A percentile compares a stretch with the other conserved stretches of the same genome.
These are phyloP conservation scores for Porphyrellus cyaneotinctus DNA, from an alignment of 768 basidiomycete genomes.

Conservation along the genomic window DNA sequence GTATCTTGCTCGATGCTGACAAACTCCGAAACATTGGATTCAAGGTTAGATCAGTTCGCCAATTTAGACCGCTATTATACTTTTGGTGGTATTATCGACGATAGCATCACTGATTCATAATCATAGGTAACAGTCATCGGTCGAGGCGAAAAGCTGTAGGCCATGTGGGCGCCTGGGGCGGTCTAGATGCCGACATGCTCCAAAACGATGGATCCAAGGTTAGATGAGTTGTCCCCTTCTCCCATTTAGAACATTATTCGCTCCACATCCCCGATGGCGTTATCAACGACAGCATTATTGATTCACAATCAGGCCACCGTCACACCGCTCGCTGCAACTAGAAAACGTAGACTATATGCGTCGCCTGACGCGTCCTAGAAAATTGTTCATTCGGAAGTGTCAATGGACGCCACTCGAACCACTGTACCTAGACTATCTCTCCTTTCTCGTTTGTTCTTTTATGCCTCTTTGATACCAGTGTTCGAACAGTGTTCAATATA, in stretches of 20 bases:
- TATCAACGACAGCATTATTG: constrained; percentile 4
- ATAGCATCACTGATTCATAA: constrained; percentile 1
- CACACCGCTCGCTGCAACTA: constrained; percentile 53
- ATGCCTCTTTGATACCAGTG: neutral
- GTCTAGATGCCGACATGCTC: neutral
- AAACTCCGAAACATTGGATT: constrained; percentile 85
- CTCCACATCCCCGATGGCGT: constrained; percentile 1
- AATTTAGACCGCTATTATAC: neutral
- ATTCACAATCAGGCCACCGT: constrained; percentile 40
- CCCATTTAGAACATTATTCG: neutral
- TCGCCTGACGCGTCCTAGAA: neutral
- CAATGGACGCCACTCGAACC: constrained; percentile 9
- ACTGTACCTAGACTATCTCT: constrained; percentile 1
- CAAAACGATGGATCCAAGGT: constrained; percentile 32
- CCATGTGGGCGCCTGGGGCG: neutral
- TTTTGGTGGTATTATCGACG: constrained; percentile 8
- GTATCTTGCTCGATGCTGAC: constrained; percentile 79
- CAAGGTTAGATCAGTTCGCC: constrained; percentile 45
- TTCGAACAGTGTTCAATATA: constrained; percentile 8
- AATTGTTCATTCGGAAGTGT: neutral
- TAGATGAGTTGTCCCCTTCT: neutral
- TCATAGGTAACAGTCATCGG: constrained; percentile 57
- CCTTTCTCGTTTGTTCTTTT: neutral
- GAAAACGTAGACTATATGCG: constrained; percentile 24
- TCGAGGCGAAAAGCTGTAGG: constrained; percentile 43